Conservation (phyloP, 306 rosid genomes). For the Corylus heterophylla region DNA sequence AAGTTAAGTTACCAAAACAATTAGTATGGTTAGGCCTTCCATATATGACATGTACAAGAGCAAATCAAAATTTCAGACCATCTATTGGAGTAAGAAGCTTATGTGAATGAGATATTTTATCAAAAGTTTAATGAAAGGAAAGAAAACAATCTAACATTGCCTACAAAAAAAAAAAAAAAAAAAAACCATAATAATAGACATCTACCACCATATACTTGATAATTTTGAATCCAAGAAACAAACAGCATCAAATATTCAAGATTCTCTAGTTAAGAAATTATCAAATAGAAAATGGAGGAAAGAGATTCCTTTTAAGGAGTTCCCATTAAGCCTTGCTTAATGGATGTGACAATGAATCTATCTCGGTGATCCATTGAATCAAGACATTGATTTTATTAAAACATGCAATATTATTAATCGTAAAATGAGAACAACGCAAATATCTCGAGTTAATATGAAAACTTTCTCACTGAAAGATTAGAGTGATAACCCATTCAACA, state of each 20-base stretch:
- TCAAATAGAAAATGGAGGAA: constrained; percentile 77
- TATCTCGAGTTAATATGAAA: no score
- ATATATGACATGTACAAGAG: neutral
- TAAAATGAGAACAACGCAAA: no score
- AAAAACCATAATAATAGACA: no score
- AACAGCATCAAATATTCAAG: constrained; percentile 34
- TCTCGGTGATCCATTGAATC: constrained; percentile 61
- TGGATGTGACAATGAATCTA: constrained; percentile 54
- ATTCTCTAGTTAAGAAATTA: constrained; percentile 60
- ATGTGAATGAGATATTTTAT: neutral
- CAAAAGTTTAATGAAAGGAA: no score
- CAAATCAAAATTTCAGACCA: neutral
- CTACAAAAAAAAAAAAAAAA: no score
- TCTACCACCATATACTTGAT: no score
- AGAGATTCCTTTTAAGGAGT: constrained; percentile 75
- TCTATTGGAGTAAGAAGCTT: neutral
- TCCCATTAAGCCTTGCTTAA: constrained; percentile 68
- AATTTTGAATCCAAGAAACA: no score
- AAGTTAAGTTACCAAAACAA: no score
- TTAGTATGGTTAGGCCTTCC: no score
- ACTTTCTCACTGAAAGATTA: no score
- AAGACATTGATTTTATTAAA: constrained; percentile 24
- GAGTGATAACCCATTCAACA: no score
- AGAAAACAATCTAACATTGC: no score
- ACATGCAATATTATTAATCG: neutral